Conservation (phyloP, 1,284 basidiomycete genomes). For the Agroathelia rolfsii region DNA sequence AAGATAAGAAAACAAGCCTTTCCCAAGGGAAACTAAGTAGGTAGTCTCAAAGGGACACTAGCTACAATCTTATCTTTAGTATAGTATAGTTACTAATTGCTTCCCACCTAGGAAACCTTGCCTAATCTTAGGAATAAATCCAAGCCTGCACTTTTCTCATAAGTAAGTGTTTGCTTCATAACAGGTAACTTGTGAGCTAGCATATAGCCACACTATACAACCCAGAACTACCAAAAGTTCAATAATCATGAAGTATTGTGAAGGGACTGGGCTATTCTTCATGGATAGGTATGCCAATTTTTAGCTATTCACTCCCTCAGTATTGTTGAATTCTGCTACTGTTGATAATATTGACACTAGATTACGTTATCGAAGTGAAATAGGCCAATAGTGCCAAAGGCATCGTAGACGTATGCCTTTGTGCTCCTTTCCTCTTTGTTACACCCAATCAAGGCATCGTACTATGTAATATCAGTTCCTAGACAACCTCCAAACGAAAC, state of each 20-base stretch:
- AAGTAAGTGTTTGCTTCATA: constrained; percentile 58
- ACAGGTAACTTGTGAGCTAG: constrained; percentile 60
- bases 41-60: no score
- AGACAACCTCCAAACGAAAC: constrained; percentile 59
- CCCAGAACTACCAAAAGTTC: constrained; percentile 61
- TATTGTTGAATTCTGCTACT: constrained; percentile 26
- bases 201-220: constrained; percentile 54
- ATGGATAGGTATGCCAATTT: constrained; percentile 10
- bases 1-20: no score
- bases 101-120: constrained; percentile 37
- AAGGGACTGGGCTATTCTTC: constrained; percentile 66
- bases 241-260: constrained; percentile 56
- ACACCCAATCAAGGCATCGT: constrained; percentile 3
- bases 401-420: constrained; percentile 36
- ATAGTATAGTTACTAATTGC: constrained; percentile 67
- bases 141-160: constrained; percentile 56
- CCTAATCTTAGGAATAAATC: constrained; percentile 35
- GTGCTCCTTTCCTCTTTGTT: neutral
- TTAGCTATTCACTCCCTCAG: constrained; percentile 2
- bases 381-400: constrained; percentile 68
- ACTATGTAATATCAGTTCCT: constrained; percentile 38
- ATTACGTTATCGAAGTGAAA: constrained; percentile 73
- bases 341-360: no score
- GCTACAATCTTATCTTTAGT: no score
- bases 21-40: no score